A percentile compares a stretch with the other conserved stretches of the same genome.
phyloP scores from a whole-genome alignment of 345 rosid species.

The Eucalyptus regnans region DNA sequence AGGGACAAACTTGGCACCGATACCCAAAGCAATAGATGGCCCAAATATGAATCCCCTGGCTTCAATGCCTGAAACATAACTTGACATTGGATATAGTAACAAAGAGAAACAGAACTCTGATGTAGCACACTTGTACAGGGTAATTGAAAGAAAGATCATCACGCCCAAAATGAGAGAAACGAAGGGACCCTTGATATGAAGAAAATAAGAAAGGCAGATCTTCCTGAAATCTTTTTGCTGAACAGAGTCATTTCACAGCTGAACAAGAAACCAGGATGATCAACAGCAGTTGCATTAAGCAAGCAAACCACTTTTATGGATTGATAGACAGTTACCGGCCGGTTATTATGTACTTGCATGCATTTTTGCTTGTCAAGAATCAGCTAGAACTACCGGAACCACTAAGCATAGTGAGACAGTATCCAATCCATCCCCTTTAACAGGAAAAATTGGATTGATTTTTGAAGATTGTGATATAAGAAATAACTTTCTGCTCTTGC shows the following conservation, averaged over 20 bases:
- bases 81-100: background rate
- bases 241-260: background rate
- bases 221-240: background rate
- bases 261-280: background rate
- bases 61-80: conserved; percentile 47
- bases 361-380: background rate
- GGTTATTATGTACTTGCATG: background rate
- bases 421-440: background rate
- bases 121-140: background rate
- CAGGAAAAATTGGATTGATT: background rate
- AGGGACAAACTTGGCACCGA: conserved; percentile 84
- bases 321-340: background rate
- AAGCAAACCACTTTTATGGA: background rate
- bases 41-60: conserved; percentile 87
- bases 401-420: background rate
- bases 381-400: background rate
- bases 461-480: background rate
- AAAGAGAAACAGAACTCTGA: background rate
- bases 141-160: background rate
- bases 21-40: conserved; percentile 77
- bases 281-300: background rate
- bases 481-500: background rate
- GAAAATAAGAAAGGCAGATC: background rate
- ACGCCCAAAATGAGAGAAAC: background rate
- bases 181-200: background rate